Base-by-base conservation (phyloP, 2,329 filamentous ascomycete genomes). In the Xylariales sp. region DNA sequence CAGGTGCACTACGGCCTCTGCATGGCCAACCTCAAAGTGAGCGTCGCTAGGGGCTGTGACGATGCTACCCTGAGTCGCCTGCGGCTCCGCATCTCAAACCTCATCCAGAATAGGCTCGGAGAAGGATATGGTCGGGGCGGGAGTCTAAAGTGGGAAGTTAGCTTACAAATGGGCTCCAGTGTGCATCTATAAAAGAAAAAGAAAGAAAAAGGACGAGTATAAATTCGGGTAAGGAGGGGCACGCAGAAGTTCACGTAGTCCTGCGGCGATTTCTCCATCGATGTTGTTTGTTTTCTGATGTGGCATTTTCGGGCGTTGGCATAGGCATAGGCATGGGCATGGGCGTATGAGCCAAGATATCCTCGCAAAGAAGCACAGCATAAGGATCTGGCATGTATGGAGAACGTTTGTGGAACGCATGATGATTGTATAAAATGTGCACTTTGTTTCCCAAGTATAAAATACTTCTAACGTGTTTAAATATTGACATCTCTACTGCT, bases 1-100 rank as follows among this genome's bases (percentile, higher is more conserved):
- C 96, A 99, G 82, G 96, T 97, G 14, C 96, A 99, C 80, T 97
- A 98, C 78, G 94, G 95, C 1, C 84, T 98, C 48, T 97, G 94
- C 77, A 97, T 98, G 91, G 96, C 96, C 8, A 97, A 97, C 77
- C 80, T 99, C 72, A 97, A 93, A 79, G 81, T 99, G 23, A 87
- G 90, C 67, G 87, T 97, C 32, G 78, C 82, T 4, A 83, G 81
- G 69, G 91, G 90, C 4, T 83, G 80, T 53, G 90, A 92, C 50
- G 93, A 96, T 69, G 88, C 91, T 14, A 87, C 90, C 5, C 82
- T 97, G 67, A 85, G 86, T 66, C 91, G 91, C 74, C 80, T 98
- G 71, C 88, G 94, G 65, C 90, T 92, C 70, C 89, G 93, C 53
- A 88, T 97, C 57, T 86, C 88, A 16, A 91, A 90, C 66, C 82